phyloP scores from a whole-genome alignment of 192 early-diverging fungal genomes.

The Gryganskiella cystojenkinii region DNA sequence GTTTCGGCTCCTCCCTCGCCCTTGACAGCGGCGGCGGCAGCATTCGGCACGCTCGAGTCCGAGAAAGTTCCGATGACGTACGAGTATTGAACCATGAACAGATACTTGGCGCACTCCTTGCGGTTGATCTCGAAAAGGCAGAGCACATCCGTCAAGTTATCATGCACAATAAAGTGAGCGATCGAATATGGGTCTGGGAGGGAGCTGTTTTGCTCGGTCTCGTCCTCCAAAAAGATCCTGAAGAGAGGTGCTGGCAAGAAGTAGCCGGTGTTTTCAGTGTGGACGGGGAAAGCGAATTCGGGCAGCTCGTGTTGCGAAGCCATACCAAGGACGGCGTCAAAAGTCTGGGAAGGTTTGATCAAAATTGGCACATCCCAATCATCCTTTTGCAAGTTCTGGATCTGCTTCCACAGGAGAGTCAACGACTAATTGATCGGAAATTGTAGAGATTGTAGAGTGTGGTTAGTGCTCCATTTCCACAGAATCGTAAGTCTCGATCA shows the following conservation, averaged over 20 bases:
- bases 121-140: conserved; percentile 92
- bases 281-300: conserved; percentile 49
- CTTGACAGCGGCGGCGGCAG: conserved; percentile 12
- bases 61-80: conserved; percentile 60
- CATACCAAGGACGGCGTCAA: conserved; percentile 56
- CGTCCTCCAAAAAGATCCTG: conserved; percentile 51
- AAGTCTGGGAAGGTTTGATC: conserved; percentile 60
- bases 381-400: conserved; percentile 56
- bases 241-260: conserved; percentile 49
- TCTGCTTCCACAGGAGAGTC: conserved; percentile 53
- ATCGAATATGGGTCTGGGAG: conserved; percentile 56
- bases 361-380: conserved; percentile 60
- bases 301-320: conserved; percentile 65
- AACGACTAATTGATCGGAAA: conserved; percentile 27
- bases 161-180: conserved; percentile 80
- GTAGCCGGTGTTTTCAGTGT: conserved; percentile 37
- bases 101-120: conserved; percentile 84
- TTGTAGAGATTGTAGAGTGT: background rate
- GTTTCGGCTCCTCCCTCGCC: conserved; percentile 44
- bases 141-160: conserved; percentile 83
- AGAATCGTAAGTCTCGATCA: background rate
- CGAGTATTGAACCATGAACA: conserved; percentile 73
- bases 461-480: background rate
- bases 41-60: conserved; percentile 31
- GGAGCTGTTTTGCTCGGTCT: conserved; percentile 18